Evolutionary conservation across 768 basidiomycete species (phyloP), one percentile per base, ranked within the genome.

Genomic region (Termitomyces sp.): DNA sequence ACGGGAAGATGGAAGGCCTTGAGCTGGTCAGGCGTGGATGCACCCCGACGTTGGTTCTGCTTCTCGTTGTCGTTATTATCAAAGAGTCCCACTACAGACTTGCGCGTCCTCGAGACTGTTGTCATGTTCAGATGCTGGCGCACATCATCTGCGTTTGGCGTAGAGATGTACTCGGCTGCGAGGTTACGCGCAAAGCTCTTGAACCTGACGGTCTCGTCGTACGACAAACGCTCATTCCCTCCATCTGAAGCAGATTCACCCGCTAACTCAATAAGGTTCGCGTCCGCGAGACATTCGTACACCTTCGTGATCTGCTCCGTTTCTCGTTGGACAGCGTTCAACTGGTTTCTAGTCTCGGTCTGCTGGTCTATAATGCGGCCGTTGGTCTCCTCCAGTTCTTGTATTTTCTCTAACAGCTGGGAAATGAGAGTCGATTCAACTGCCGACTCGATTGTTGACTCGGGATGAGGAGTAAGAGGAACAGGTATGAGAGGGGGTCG

Each of bases 311-410:
- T 89, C 53, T 79, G 80, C 46, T 88, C 80, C 2, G 85, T 85
- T 62, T 91, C 88, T 56, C 80, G 77, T 61, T 89, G 87, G 10
- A 89, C 87, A 4, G 79, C 79, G n/a, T 79, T 79, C 27, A 91
- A 73, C 57, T 85, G 83, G 39, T 73, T 73, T 5, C 78, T 70
- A 0, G 89, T 90, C 61, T 81, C 78, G 1, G 68, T 69, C 65
- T 92, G 90, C 59, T 88, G 83, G 55, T 77, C 72, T 21, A 82
- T 73, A 41, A 93, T 90, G 54, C 81, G 79, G 7, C 72, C 59
- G 61, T 93, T 93, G 2, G 88, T 81, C 39, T 84, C 79, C 64
- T 93, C 89, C 1, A 93, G 76, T 66, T 93, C 90, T 46, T 79
- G 76, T 50, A 93, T 88, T 71, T 93, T 93, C 16, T 72, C 65